These are phyloP conservation scores for Candida glucosophila DNA, from an alignment of 1,139 yeast species.

Conservation along the genomic window DNA sequence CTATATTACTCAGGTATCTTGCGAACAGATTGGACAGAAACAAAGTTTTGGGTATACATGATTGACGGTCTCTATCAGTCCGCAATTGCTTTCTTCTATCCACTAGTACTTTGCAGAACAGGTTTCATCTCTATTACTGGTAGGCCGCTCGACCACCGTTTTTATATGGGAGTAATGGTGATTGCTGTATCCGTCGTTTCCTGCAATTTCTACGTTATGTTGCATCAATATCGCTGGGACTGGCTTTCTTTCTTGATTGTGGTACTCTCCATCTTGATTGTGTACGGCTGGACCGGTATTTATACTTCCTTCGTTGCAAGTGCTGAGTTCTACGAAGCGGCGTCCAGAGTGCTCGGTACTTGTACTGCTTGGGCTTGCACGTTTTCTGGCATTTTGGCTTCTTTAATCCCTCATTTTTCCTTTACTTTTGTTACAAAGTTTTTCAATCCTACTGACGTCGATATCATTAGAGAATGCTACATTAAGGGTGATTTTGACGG, in stretches of 20 bases:
- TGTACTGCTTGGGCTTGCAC: slow-evolving; percentile 77
- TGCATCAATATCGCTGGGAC: slow-evolving; percentile 92
- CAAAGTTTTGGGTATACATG: slow-evolving; percentile 79
- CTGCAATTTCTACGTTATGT: slow-evolving; percentile 69
- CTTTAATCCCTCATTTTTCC: slow-evolving; percentile 71
- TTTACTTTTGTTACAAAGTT: slow-evolving; percentile 56
- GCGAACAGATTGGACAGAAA: slow-evolving; percentile 72
- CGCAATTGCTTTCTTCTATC: slow-evolving; percentile 76
- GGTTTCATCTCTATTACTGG: slow-evolving; percentile 59
- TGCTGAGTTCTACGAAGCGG: slow-evolving; percentile 70
- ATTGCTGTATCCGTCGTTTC: slow-evolving; percentile 72
- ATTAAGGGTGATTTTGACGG: slow-evolving; percentile 50
- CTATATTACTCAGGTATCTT: slow-evolving; percentile 78
- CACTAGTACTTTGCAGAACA: slow-evolving; percentile 54
- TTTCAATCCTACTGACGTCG: slow-evolving; percentile 70
- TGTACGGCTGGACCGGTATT: slow-evolving; percentile 85
- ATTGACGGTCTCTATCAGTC: slow-evolving; percentile 86
- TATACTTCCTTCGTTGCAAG: slow-evolving; percentile 61
- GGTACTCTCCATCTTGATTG: slow-evolving; percentile 53
- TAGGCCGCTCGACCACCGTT: slow-evolving; percentile 68
- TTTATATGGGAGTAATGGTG: slow-evolving; percentile 74
- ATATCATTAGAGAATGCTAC: slow-evolving; percentile 75
- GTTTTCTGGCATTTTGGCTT: slow-evolving; percentile 60
- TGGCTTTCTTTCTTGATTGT: slow-evolving; percentile 67
- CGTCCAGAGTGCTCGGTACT: slow-evolving; percentile 63